Evolutionary conservation across 352 stramenopile genomes (phyloP).

Genomic region (Globisporangium lucens): DNA sequence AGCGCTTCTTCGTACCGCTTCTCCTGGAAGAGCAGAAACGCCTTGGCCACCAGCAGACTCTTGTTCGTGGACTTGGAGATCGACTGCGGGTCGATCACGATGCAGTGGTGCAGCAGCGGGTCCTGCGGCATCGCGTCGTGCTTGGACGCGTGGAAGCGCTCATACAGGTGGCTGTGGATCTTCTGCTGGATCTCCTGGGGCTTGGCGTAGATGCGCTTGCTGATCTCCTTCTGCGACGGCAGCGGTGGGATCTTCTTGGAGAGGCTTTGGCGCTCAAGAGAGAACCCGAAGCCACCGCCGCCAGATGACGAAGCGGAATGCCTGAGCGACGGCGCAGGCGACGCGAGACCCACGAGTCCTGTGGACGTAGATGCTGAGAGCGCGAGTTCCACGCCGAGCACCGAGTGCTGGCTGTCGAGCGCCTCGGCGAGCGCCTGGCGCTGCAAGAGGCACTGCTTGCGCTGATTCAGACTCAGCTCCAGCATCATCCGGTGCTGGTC

Average conservation of each 20-base stretch:
- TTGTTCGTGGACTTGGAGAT: conserved; percentile 30
- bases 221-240: conserved; percentile 58
- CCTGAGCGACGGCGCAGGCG: conserved; percentile 4
- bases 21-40: conserved; percentile 55
- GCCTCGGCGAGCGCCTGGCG: conserved; percentile 39
- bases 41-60: conserved; percentile 48
- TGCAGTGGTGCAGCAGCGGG: conserved; percentile 57
- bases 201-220: conserved; percentile 55
- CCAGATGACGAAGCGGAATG: conserved; percentile 10
- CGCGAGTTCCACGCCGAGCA: conserved; percentile 51
- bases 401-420: conserved; percentile 48
- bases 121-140: conserved; percentile 53
- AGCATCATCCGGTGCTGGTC: conserved; percentile 64
- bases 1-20: conserved; percentile 55
- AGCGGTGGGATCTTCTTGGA: conserved; percentile 48
- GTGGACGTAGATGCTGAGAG: conserved; percentile 8
- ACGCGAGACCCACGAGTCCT: conserved; percentile 8
- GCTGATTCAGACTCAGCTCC: conserved; percentile 66
- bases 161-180: conserved; percentile 64
- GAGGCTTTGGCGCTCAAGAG: conserved; percentile 19
- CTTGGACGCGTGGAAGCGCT: conserved; percentile 34
- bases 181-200: conserved; percentile 63
- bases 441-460: conserved; percentile 54
- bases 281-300: conserved; percentile 10
- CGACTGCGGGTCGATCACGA: conserved; percentile 51